Evolutionary conservation across 78 protist species (phyloP), one percentile per base, ranked within the genome.

Genomic region (Dictyostelium capitatum): DNA sequence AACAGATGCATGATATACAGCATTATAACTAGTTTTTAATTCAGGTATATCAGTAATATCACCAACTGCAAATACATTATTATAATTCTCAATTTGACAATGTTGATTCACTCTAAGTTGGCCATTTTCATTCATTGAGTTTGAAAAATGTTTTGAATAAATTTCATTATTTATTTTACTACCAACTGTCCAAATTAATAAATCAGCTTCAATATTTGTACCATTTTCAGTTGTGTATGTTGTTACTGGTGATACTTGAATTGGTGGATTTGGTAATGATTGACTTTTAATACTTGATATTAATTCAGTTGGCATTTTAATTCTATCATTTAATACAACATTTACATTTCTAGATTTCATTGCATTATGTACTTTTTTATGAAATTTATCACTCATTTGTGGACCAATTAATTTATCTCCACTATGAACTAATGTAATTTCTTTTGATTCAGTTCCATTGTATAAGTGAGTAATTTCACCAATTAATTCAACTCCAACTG

Each of bases 41-140:
- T 91, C 95, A n/a, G 20, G 10, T 1, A 82, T 25, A 43, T 62
- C 50, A 19, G 95, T 87, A 32, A 95, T 89, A 77, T 95, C 97
- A 37, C 97, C 97, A 74, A 95, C 43, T 43, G 97, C 97, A 82
- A 90, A 95, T 79, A 95, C 79, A 89, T 95, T 85, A 7, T 54
- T 10, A 20, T 77, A 56, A 46, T 91, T 90, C 43, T 80, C 75
- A 17, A 95, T 84, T 74, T 79, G 89, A 37, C 74, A 20, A 9
- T 65, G 48, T 17, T 30, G 65, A 54, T 95, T 78, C 9, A 95
- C 97, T 32, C 79, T 80, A 30, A 90, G 41, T 46, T 51, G 67
- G 14, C 97, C 97, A 5, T 14, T 4, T 53, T 56, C 72, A 47
- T 80, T 62, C 0, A 95, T 23, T 23, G 30, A 19, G 0, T 43